Percentiles rank a stretch among this genome's conserved stretches.
These are phyloP conservation scores for Acidiella bohemica DNA, from an alignment of 495 filamentous ascomycete species.

Conservation along the genomic window DNA sequence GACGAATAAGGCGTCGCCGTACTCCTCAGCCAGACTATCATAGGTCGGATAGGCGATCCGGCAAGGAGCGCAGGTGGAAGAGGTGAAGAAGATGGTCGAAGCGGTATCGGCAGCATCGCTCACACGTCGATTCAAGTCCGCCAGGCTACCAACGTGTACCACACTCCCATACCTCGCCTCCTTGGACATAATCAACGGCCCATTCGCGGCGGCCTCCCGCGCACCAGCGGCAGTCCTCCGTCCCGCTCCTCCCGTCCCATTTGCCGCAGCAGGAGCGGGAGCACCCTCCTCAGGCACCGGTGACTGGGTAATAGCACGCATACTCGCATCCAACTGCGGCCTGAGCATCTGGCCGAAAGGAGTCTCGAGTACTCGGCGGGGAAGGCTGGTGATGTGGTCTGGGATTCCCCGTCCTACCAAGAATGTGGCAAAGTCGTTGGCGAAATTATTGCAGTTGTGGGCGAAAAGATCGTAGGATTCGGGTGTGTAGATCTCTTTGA, in stretches of 20 bases:
- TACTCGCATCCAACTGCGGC: conserved; percentile 62
- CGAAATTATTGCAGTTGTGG: conserved; percentile 96
- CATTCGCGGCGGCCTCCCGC: not conserved
- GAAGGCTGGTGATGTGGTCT: conserved; percentile 73
- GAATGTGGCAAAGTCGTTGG: conserved; percentile 84
- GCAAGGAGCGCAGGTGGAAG: conserved; percentile 74
- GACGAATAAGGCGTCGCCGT: conserved; percentile 57
- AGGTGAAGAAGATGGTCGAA: conserved; percentile 87
- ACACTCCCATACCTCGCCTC: conserved; percentile 29
- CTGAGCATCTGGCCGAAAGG: conserved; percentile 84
- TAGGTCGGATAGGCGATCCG: conserved; percentile 72
- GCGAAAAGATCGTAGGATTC: conserved; percentile 79
- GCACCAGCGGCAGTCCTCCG: not conserved
- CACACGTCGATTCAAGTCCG: conserved; percentile 48
- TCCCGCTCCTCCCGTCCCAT: not conserved
- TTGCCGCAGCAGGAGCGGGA: conserved; percentile 1
- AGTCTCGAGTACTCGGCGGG: conserved; percentile 72
- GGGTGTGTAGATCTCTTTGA: conserved; percentile 68
- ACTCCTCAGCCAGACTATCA: conserved; percentile 65
- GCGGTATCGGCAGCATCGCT: conserved; percentile 46
- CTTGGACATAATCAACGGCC: not conserved
- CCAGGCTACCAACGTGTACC: conserved; percentile 38
- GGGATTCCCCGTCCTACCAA: conserved; percentile 83
- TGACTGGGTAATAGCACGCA: conserved; percentile 49
- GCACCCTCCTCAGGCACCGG: conserved; percentile 20